phyloP scores from a whole-genome alignment of 805 yeast genomes.

The Suhomyces kilbournensis region DNA sequence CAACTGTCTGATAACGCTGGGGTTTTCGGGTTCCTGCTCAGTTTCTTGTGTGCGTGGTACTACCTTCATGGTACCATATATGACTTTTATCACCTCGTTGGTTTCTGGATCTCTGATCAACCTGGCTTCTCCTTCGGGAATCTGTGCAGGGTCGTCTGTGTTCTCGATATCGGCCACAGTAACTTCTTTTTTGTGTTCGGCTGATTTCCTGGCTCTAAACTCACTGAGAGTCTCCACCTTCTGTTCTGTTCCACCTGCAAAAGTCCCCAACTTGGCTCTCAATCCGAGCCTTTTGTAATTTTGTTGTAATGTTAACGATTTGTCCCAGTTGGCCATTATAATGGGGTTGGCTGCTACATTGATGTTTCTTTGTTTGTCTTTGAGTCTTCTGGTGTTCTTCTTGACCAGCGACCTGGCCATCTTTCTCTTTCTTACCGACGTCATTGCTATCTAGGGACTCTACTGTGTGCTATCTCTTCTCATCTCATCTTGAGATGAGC shows the following conservation, averaged over 20 bases:
- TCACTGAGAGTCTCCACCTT: slow-evolving; percentile 40
- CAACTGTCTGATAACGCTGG: slow-evolving; percentile 66
- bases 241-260: slow-evolving; percentile 82
- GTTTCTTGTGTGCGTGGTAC: not conserved
- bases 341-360: slow-evolving; percentile 72
- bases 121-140: slow-evolving; percentile 77
- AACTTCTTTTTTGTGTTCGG: slow-evolving; percentile 21
- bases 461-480: not conserved
- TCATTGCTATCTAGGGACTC: slow-evolving; percentile 35
- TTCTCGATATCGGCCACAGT: slow-evolving; percentile 40
- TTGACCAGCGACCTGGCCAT: slow-evolving; percentile 68
- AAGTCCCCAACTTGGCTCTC: slow-evolving; percentile 57
- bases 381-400: slow-evolving; percentile 66
- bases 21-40: slow-evolving; percentile 23
- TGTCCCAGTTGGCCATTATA: slow-evolving; percentile 90
- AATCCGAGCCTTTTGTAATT: slow-evolving; percentile 84
- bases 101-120: slow-evolving; percentile 62
- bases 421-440: slow-evolving; percentile 81
- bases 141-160: slow-evolving; percentile 54
- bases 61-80: slow-evolving; percentile 63
- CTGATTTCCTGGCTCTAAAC: slow-evolving; percentile 31
- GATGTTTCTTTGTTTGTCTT: slow-evolving; percentile 67
- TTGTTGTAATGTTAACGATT: slow-evolving; percentile 72
- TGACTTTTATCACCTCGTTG: slow-evolving; percentile 63
- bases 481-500: slow-evolving; percentile 3